These are phyloP conservation scores for Kazachstania africana DNA, from an alignment of 805 yeast species.

Conservation along the genomic window DNA sequence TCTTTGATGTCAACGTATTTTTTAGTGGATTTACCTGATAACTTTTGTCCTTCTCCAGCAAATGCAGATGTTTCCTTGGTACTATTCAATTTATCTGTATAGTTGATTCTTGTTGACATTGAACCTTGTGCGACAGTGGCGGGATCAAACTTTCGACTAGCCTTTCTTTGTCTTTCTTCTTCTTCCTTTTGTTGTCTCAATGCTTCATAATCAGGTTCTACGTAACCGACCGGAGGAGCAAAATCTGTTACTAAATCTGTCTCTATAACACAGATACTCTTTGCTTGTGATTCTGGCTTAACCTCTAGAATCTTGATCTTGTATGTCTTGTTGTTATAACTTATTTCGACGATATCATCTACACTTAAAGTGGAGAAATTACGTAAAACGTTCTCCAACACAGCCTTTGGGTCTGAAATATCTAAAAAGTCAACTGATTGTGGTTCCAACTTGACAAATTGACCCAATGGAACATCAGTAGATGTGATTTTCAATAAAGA, in stretches of 20 bases:
- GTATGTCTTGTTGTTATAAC: conserved; percentile 68
- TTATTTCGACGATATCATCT: conserved; percentile 72
- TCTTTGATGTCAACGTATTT: conserved; percentile 14
- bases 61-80: conserved; percentile 30
- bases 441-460: conserved; percentile 87
- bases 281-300: conserved; percentile 55
- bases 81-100: conserved; percentile 40
- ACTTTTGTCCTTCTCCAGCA: conserved; percentile 54
- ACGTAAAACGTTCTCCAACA: conserved; percentile 80
- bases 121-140: conserved; percentile 41
- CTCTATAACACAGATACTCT: conserved; percentile 87
- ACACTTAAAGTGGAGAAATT: conserved; percentile 81
- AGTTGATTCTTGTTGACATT: conserved; percentile 58
- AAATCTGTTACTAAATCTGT: conserved; percentile 95
- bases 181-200: conserved; percentile 17
- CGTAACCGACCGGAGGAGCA: conserved; percentile 98
- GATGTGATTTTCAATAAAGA: conserved; percentile 63
- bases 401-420: conserved; percentile 93
- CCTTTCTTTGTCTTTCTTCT: too few relatives aligned
- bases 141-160: conserved; percentile 21
- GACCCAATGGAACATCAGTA: conserved; percentile 75
- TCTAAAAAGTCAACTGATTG: conserved; percentile 89
- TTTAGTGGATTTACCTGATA: conserved; percentile 42
- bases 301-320: conserved; percentile 78
- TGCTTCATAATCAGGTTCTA: conserved; percentile 64